A percentile compares a stretch with the other conserved stretches of the same genome.
Evolutionary conservation across 495 filamentous ascomycete genomes (phyloP).

Genomic region (Talaromyces ruber): DNA sequence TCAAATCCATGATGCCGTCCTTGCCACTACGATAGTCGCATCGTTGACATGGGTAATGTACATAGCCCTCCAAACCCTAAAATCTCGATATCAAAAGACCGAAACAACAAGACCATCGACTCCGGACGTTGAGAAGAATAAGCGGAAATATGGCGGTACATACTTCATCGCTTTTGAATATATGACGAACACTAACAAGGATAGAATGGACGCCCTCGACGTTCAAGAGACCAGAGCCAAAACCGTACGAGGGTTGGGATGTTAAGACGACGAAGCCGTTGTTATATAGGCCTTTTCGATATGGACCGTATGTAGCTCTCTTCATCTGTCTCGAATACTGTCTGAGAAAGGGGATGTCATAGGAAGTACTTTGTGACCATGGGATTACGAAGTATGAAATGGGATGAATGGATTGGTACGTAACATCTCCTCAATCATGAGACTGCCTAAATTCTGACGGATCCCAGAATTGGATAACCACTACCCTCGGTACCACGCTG

Average conservation of each 20-base stretch:
- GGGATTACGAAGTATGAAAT: slow-evolving; percentile 70
- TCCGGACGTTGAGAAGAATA: slow-evolving; percentile 21
- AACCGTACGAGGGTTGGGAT: slow-evolving; percentile 65
- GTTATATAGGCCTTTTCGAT: slow-evolving; percentile 77
- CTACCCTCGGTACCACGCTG: slow-evolving; percentile 65
- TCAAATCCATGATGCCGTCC: not conserved
- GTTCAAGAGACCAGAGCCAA: slow-evolving; percentile 59
- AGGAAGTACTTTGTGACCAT: slow-evolving; percentile 69
- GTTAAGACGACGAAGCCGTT: slow-evolving; percentile 64
- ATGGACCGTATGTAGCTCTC: slow-evolving; percentile 50
- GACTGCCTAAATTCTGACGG: not conserved
- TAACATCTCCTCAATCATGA: not conserved
- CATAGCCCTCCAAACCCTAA: not conserved
- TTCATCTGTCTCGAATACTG: slow-evolving; percentile 10
- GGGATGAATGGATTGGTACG: slow-evolving; percentile 72
- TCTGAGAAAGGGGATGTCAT: not conserved
- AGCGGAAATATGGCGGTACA: slow-evolving; percentile 28
- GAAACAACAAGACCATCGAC: slow-evolving; percentile 10
- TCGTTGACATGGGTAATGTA: not conserved
- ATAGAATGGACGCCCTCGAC: slow-evolving; percentile 61
- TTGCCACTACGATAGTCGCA: not conserved
- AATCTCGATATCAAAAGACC: not conserved
- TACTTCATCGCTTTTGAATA: not conserved
- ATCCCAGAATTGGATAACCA: slow-evolving; percentile 72
- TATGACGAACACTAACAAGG: not conserved